phyloP scores from a whole-genome alignment of 495 filamentous ascomycete genomes.

The Aspergillus bertholletiae region DNA sequence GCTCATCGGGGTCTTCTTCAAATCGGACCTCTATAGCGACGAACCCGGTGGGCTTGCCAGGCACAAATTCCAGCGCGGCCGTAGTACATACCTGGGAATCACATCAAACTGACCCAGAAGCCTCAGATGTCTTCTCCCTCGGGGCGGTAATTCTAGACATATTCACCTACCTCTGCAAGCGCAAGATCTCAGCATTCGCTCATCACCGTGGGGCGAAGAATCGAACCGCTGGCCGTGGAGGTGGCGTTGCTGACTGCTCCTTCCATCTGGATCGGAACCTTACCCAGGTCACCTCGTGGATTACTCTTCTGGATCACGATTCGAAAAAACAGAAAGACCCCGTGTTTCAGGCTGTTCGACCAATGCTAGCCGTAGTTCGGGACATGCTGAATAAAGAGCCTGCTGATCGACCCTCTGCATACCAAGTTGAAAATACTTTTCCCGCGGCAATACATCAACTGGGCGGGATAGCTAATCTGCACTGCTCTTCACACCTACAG shows the following conservation, averaged over 20 bases:
- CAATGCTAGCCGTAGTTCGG: constrained; percentile 39
- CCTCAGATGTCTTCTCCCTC: constrained; percentile 43
- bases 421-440: constrained; percentile 27
- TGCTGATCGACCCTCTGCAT: constrained; percentile 33
- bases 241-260: constrained; percentile 70
- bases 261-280: constrained; percentile 73
- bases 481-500: constrained; percentile 20
- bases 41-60: constrained; percentile 13
- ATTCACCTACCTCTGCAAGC: constrained; percentile 75
- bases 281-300: constrained; percentile 75
- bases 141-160: constrained; percentile 59
- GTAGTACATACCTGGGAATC: constrained; percentile 45
- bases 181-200: constrained; percentile 64
- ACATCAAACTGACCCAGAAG: constrained; percentile 27
- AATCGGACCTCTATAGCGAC: constrained; percentile 12
- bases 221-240: constrained; percentile 59
- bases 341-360: constrained; percentile 34
- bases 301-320: constrained; percentile 62
- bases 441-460: constrained; percentile 16
- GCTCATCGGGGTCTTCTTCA: constrained; percentile 26
- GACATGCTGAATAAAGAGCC: constrained; percentile 43
- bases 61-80: constrained; percentile 12
- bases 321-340: constrained; percentile 58
- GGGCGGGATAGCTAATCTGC: constrained; percentile 11
- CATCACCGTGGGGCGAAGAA: constrained; percentile 72